Percentiles rank a stretch among this genome's conserved stretches.
Evolutionary conservation across 805 yeast genomes (phyloP).

Genomic region (Metschnikowia noctiluminum): DNA sequence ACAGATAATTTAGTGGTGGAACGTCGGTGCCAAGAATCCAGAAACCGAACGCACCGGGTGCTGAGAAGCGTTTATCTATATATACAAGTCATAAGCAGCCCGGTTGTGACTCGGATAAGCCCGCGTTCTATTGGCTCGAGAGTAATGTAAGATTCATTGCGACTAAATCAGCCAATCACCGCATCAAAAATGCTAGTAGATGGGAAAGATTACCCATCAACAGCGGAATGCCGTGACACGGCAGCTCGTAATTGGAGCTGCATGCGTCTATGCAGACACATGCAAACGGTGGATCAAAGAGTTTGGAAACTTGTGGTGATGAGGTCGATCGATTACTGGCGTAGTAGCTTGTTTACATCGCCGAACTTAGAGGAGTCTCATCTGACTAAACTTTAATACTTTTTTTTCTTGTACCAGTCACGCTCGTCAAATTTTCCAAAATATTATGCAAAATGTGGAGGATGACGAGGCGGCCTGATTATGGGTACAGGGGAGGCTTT

Average conservation of each 20-base stretch:
- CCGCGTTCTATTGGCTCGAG: background rate
- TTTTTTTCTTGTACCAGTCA: no score
- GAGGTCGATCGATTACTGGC: background rate
- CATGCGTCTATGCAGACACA: background rate
- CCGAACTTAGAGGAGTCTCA: no score
- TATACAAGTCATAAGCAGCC: background rate
- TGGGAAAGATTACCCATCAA: slow-evolving; percentile 7
- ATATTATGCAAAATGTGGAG: no score
- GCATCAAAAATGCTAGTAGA: slow-evolving; percentile 2
- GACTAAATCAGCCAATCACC: slow-evolving; percentile 1
- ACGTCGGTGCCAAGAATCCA: slow-evolving; percentile 2
- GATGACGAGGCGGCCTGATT: no score
- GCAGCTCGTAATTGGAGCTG: slow-evolving; percentile 1
- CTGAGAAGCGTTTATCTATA: background rate
- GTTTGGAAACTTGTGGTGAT: background rate
- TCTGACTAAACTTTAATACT: no score
- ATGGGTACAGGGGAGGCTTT: no score
- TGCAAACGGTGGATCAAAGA: background rate
- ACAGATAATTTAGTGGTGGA: background rate
- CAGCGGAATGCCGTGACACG: background rate
- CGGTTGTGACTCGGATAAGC: background rate
- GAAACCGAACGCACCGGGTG: no score
- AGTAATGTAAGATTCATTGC: background rate
- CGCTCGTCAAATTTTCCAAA: no score
- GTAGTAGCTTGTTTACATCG: no score